phyloP scores from a whole-genome alignment of 495 filamentous ascomycete species.

The Terfezia boudieri region DNA sequence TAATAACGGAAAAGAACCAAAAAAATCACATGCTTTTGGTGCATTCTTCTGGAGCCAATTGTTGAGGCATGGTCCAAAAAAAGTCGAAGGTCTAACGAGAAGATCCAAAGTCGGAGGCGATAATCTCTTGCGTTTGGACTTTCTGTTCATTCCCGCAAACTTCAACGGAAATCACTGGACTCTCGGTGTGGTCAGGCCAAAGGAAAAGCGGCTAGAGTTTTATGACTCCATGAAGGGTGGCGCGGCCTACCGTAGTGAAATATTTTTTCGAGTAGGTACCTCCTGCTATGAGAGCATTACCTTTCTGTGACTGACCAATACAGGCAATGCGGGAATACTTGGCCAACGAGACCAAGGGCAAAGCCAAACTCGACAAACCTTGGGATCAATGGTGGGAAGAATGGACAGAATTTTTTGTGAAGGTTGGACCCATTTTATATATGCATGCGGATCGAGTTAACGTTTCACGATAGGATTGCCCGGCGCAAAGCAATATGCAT shows the following conservation, averaged over 20 bases:
- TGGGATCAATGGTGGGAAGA: not conserved
- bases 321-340: conserved; percentile 10
- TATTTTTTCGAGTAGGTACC: not conserved
- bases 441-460: too few relatives aligned
- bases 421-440: not conserved
- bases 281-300: too few relatives aligned
- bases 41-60: conserved; percentile 8
- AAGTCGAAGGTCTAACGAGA: conserved; percentile 8
- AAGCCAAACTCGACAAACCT: conserved; percentile 1
- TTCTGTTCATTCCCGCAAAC: conserved; percentile 11
- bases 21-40: conserved; percentile 6
- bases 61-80: not conserved
- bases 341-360: conserved; percentile 1
- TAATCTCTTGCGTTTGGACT: conserved; percentile 10
- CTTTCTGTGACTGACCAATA: conserved; percentile 1
- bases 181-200: conserved; percentile 13
- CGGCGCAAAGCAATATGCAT: conserved; percentile 7
- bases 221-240: conserved; percentile 13
- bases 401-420: conserved; percentile 9
- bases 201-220: conserved; percentile 12
- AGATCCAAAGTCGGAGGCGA: conserved; percentile 3
- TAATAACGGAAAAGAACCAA: not conserved
- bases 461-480: not conserved
- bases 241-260: too few relatives aligned
- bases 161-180: conserved; percentile 10